Percentiles rank a stretch among this genome's conserved stretches.
phyloP scores from a whole-genome alignment of 2,329 filamentous ascomycete species.

The Verticillium nubilum region DNA sequence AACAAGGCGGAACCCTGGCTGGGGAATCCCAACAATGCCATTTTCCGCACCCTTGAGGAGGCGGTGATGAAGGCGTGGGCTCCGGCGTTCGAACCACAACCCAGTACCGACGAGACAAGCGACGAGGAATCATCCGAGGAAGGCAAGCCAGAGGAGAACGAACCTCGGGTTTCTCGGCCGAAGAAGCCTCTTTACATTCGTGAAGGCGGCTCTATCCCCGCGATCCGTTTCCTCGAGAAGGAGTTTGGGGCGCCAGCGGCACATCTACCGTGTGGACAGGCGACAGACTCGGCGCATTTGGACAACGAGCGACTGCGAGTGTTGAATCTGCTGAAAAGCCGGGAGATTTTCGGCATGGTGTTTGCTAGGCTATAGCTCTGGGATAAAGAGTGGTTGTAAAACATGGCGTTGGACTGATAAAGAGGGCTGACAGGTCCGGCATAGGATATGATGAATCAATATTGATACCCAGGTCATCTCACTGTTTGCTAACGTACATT shows the following conservation, averaged over 20 bases:
- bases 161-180: conserved; percentile 17
- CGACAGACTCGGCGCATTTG: conserved; percentile 88
- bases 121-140: conserved; percentile 1
- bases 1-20: conserved; percentile 96
- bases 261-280: conserved; percentile 89
- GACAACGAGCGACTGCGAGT: conserved; percentile 91
- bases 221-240: conserved; percentile 90
- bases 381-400: not conserved
- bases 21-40: conserved; percentile 82
- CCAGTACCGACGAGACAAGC: conserved; percentile 10
- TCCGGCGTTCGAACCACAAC: conserved; percentile 34
- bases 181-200: conserved; percentile 83
- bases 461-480: not conserved
- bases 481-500: not conserved
- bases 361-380: conserved; percentile 60
- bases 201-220: conserved; percentile 91
- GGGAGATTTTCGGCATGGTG: conserved; percentile 84
- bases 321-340: conserved; percentile 81
- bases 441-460: not conserved
- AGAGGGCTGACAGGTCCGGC: not conserved
- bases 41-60: conserved; percentile 82
- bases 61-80: conserved; percentile 85
- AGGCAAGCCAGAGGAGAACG: conserved; percentile 11
- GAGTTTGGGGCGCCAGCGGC: conserved; percentile 88
- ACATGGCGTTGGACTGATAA: not conserved